Conservation (phyloP, 345 rosid genomes). For the Kandelia obovata region DNA sequence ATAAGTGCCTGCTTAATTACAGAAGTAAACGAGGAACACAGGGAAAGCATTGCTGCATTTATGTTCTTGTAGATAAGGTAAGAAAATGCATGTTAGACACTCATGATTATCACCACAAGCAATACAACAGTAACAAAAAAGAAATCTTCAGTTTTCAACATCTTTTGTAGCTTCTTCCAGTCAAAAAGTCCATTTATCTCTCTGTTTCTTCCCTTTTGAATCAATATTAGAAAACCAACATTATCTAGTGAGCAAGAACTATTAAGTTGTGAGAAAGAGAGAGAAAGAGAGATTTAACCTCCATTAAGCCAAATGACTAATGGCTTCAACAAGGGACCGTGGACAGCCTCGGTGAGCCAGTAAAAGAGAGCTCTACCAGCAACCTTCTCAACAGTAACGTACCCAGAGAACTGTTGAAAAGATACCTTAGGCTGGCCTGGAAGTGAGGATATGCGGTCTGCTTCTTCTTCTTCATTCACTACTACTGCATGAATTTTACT, state of each 20-base stretch:
- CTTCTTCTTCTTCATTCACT: conserved; percentile 44
- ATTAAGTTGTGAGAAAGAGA: background rate
- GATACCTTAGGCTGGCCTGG: conserved; percentile 92
- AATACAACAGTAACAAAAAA: conserved; percentile 21
- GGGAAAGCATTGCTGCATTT: background rate
- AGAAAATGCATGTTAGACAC: background rate
- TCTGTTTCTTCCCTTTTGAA: too few species aligned
- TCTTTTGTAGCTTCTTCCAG: background rate
- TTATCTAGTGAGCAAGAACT: background rate
- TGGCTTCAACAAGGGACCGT: conserved; percentile 59
- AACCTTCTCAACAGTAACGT: conserved; percentile 58
- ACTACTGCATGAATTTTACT: conserved; percentile 13
- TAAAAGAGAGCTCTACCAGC: conserved; percentile 90
- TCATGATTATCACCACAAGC: conserved; percentile 6
- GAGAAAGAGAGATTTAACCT: conserved; percentile 38
- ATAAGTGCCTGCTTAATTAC: too few species aligned
- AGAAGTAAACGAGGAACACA: background rate
- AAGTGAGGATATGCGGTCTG: conserved; percentile 66
- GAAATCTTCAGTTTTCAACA: background rate
- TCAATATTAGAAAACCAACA: background rate
- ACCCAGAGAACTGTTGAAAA: conserved; percentile 90
- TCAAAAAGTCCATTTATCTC: background rate
- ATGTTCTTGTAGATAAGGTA: background rate
- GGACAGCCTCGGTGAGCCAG: conserved; percentile 82
- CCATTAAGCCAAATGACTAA: conserved; percentile 96